A percentile compares a stretch with the other conserved stretches of the same genome.
Conservation (phyloP, 176 grass and related monocot genomes). For the Chrysopogon serrulatus region DNA sequence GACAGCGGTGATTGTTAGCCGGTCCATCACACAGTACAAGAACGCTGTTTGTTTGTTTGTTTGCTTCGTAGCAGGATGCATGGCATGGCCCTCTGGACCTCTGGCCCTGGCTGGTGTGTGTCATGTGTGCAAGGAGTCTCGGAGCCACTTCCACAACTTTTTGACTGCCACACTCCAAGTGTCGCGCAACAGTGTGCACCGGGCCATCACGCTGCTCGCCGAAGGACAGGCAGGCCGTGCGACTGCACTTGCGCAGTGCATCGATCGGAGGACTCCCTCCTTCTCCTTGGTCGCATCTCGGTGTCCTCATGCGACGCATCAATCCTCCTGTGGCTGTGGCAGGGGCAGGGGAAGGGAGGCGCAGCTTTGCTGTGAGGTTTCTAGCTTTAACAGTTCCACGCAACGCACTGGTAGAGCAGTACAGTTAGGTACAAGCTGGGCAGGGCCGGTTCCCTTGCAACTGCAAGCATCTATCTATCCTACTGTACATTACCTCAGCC, state of each 20-base stretch:
- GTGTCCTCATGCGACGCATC: neutral
- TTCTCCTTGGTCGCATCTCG: neutral
- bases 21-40: neutral
- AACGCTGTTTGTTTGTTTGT: neutral
- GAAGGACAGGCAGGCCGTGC: conserved; percentile 3
- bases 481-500: neutral
- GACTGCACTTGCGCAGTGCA: neutral
- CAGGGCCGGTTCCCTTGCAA: neutral
- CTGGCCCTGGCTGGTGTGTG: neutral
- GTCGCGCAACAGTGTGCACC: neutral
- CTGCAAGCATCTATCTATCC: neutral
- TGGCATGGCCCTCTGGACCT: neutral
- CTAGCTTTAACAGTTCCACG: neutral
- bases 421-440: neutral
- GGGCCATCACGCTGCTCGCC: neutral
- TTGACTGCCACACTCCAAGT: neutral
- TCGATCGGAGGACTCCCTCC: neutral
- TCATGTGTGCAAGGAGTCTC: too few species aligned
- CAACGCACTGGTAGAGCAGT: neutral
- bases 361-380: neutral
- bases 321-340: neutral
- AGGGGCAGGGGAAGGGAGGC: neutral
- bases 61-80: neutral
- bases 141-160: too few species aligned
- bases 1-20: neutral